These are phyloP conservation scores for Serendipita sp. DNA, from an alignment of 768 basidiomycete species.

Conservation along the genomic window DNA sequence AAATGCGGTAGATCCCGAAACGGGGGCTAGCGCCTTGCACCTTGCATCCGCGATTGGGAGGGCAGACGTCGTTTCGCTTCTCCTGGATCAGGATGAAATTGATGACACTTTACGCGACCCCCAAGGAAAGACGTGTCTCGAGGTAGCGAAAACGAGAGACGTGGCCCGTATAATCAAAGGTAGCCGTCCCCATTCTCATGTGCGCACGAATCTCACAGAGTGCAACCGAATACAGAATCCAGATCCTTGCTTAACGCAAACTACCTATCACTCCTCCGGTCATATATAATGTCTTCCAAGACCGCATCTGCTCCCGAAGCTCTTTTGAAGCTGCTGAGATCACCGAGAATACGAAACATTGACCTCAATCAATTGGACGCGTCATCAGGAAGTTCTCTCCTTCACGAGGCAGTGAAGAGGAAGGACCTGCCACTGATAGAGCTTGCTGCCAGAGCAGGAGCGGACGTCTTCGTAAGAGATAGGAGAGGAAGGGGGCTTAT, in stretches of 20 bases:
- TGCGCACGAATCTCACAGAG: neutral
- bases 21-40: conserved; percentile 58
- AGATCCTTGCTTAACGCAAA: conserved; percentile 58
- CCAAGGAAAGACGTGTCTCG: conserved; percentile 50
- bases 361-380: conserved; percentile 73
- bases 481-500: conserved; percentile 49
- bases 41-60: conserved; percentile 60
- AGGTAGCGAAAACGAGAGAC: conserved; percentile 59
- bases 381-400: conserved; percentile 54
- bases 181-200: conserved; percentile 18
- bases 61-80: conserved; percentile 51
- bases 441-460: conserved; percentile 69
- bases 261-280: conserved; percentile 55
- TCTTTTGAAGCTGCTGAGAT: conserved; percentile 44
- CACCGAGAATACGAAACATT: conserved; percentile 53
- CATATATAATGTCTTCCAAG: conserved; percentile 51
- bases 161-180: conserved; percentile 52
- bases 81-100: conserved; percentile 65
- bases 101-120: conserved; percentile 62
- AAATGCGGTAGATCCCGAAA: conserved; percentile 59
- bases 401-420: conserved; percentile 76
- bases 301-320: conserved; percentile 21
- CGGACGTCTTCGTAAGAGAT: conserved; percentile 79
- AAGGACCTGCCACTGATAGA: conserved; percentile 72
- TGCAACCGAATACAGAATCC: conserved; percentile 37